phyloP scores from a whole-genome alignment of 208 protist genomes.

The Leishmania lainsoni region DNA sequence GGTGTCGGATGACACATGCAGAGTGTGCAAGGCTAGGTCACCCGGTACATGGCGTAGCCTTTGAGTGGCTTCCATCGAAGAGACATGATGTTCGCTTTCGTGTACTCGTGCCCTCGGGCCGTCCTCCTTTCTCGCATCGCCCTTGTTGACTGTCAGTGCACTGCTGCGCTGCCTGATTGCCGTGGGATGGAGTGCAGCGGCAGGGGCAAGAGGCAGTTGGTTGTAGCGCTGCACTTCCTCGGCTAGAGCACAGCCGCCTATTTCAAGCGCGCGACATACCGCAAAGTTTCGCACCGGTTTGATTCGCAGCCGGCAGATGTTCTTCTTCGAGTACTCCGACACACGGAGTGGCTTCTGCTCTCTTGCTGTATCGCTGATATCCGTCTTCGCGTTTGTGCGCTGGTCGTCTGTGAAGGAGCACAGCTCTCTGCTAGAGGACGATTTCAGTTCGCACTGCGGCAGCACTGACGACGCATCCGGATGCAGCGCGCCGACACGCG shows the following conservation, averaged over 20 bases:
- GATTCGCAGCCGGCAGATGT: constrained; percentile 1
- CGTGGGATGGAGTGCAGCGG: background rate
- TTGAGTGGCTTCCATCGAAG: constrained; percentile 1
- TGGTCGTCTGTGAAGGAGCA: background rate
- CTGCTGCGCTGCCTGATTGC: background rate
- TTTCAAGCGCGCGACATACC: background rate
- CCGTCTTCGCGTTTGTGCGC: background rate
- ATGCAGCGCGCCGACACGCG: background rate
- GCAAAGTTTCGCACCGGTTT: background rate
- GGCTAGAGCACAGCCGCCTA: background rate
- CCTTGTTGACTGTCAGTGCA: background rate
- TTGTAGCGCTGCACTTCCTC: too few relatives aligned
- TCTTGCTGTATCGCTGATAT: background rate
- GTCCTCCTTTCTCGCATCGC: background rate
- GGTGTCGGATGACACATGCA: background rate
- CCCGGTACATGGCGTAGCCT: background rate
- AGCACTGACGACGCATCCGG: background rate
- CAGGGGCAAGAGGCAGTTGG: background rate
- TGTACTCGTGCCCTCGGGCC: background rate
- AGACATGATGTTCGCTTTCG: constrained; percentile 5
- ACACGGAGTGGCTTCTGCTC: background rate
- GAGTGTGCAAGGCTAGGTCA: background rate
- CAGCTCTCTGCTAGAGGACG: background rate
- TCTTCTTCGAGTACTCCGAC: constrained; percentile 1
- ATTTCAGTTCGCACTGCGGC: background rate